Evolutionary conservation across 208 protist genomes (phyloP).

Genomic region (Perkinsela sp.): DNA sequence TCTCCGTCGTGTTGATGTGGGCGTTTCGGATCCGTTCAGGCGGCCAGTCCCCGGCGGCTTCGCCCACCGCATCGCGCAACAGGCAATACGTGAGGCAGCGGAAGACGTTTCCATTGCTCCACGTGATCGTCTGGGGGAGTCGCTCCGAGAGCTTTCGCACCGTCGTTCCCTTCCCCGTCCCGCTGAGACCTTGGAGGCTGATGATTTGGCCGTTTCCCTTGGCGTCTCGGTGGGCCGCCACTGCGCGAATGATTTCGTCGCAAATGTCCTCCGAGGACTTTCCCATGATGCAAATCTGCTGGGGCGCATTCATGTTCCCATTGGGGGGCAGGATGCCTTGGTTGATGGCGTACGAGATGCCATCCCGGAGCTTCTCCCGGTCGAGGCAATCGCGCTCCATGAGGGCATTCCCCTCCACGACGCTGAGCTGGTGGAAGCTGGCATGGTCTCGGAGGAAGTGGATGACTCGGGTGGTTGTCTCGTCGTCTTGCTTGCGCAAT

Average conservation of each 20-base stretch:
- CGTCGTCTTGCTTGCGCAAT: constrained; percentile 31
- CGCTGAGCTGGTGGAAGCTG: constrained; percentile 18
- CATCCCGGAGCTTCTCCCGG: constrained; percentile 41
- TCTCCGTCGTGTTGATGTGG: constrained; percentile 16
- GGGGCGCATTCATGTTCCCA: constrained; percentile 9
- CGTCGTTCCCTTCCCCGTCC: constrained; percentile 65
- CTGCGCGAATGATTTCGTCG: constrained; percentile 18
- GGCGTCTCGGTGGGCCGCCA: constrained; percentile 10
- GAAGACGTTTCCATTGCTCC: constrained; percentile 73
- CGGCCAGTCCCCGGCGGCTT: constrained; percentile 7
- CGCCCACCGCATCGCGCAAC: constrained; percentile 13
- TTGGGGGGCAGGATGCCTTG: constrained; percentile 22
- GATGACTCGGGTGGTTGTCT: constrained; percentile 32
- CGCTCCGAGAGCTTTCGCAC: constrained; percentile 23
- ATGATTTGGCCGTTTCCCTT: constrained; percentile 41
- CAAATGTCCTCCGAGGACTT: constrained; percentile 34
- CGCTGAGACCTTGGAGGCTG: constrained; percentile 50
- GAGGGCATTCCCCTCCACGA: constrained; percentile 28
- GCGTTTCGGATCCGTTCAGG: constrained; percentile 1
- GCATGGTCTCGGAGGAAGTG: constrained; percentile 11
- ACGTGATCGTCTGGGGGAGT: constrained; percentile 42
- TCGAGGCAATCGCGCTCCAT: constrained; percentile 46
- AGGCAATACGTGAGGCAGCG: constrained; percentile 52
- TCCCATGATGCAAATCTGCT: constrained; percentile 25
- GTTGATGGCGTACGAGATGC: constrained; percentile 29